Conservation (phyloP, 352 stramenopile genomes). For the Phytopythium delawarense region DNA sequence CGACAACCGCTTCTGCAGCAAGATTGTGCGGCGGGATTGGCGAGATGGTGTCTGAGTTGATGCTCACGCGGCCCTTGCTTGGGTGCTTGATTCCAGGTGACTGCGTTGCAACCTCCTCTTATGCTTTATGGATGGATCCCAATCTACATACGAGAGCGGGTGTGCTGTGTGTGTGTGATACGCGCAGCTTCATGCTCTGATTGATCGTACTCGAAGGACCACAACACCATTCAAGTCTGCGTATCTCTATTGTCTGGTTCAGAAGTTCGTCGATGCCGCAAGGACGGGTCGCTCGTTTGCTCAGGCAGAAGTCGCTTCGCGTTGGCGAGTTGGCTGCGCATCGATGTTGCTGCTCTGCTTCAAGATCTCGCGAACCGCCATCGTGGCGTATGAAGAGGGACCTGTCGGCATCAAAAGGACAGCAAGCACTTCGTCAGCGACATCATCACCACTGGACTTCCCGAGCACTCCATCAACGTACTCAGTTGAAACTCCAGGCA, state of each 20-base stretch:
- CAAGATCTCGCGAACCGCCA: constrained; percentile 94
- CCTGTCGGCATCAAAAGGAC: constrained; percentile 17
- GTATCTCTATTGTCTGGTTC: not conserved
- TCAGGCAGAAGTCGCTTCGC: not conserved
- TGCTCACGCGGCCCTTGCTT: not conserved
- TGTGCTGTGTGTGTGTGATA: not conserved
- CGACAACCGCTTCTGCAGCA: constrained; percentile 81
- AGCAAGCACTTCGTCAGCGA: not conserved
- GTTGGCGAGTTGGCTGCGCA: constrained; percentile 38
- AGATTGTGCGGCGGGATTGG: constrained; percentile 76
- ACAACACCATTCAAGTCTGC: not conserved
- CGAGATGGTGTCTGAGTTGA: constrained; percentile 29
- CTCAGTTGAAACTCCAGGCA: constrained; percentile 81
- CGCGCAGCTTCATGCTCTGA: not conserved
- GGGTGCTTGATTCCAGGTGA: not conserved
- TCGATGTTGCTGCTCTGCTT: constrained; percentile 89
- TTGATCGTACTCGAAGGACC: not conserved
- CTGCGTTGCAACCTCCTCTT: not conserved
- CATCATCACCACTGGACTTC: not conserved
- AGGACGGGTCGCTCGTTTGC: not conserved
- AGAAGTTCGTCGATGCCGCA: not conserved
- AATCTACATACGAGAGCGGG: not conserved
- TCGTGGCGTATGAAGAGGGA: constrained; percentile 94
- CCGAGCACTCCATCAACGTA: constrained; percentile 15
- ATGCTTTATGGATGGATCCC: not conserved